Evolutionary conservation across 768 basidiomycete genomes (phyloP).

Genomic region (Leucosporidium scottii): DNA sequence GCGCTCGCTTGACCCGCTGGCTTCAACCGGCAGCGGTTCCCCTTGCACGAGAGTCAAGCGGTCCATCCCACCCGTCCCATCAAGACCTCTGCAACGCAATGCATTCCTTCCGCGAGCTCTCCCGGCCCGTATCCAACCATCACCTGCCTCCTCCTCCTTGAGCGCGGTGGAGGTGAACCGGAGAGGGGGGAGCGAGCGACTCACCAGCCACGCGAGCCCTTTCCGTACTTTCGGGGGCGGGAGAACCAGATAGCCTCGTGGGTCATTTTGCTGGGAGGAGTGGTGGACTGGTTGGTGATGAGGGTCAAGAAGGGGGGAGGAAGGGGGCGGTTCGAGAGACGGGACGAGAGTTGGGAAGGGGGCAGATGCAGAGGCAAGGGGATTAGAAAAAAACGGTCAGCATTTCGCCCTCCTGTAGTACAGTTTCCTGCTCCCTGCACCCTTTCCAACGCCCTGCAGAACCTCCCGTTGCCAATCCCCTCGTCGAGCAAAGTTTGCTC

Average conservation of each 20-base stretch:
- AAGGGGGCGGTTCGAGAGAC: too few relatives aligned
- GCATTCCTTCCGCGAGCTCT: neutral
- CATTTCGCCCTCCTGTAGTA: too few relatives aligned
- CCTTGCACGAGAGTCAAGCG: neutral
- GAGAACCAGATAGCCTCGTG: conserved; percentile 38
- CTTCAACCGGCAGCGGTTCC: neutral
- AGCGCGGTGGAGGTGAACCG: neutral
- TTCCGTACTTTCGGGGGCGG: conserved; percentile 39
- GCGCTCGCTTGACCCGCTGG: neutral
- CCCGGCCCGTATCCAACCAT: too few relatives aligned
- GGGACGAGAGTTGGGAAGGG: too few relatives aligned
- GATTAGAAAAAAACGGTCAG: too few relatives aligned
- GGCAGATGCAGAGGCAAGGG: too few relatives aligned
- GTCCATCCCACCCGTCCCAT: neutral
- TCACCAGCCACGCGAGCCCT: conserved; percentile 36
- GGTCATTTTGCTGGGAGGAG: conserved; percentile 26
- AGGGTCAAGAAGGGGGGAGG: too few relatives aligned
- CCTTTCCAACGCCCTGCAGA: too few relatives aligned
- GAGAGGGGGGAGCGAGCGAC: neutral
- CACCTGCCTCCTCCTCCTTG: neutral
- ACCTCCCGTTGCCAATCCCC: too few relatives aligned
- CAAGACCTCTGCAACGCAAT: neutral
- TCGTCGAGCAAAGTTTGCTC: too few relatives aligned
- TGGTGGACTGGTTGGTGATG: neutral
- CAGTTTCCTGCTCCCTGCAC: too few relatives aligned